phyloP scores from a whole-genome alignment of 768 basidiomycete species.

The Boletellus emodensis region DNA sequence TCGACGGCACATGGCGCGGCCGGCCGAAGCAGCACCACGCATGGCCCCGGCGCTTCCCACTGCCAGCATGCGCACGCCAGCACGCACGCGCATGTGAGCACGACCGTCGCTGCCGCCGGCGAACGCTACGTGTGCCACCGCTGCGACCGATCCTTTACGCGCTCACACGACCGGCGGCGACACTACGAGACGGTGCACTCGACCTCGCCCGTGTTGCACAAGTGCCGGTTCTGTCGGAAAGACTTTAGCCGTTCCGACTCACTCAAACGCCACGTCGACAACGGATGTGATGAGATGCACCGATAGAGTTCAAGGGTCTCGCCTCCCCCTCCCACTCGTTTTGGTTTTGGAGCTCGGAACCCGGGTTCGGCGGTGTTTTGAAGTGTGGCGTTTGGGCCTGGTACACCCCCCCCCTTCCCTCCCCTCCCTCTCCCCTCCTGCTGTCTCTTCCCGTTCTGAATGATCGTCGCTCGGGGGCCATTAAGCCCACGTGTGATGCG shows the following conservation, averaged over 20 bases:
- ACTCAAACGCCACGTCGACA: conserved; percentile 77
- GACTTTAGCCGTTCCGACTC: conserved; percentile 78
- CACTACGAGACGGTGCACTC: conserved; percentile 78
- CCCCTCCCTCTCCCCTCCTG: too few species aligned
- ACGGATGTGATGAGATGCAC: conserved; percentile 69
- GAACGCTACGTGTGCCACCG: conserved; percentile 71
- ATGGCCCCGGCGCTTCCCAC: conserved; percentile 1
- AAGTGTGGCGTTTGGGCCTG: conserved; percentile 12
- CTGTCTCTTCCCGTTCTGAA: conserved; percentile 2
- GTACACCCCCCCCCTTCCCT: not conserved
- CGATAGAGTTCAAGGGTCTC: conserved; percentile 23
- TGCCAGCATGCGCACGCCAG: conserved; percentile 3
- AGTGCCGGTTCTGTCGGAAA: conserved; percentile 70
- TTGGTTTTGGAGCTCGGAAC: conserved; percentile 9
- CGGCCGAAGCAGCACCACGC: conserved; percentile 14
- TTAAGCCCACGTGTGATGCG: conserved; percentile 9
- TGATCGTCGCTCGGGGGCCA: conserved; percentile 17
- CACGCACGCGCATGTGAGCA: conserved; percentile 9
- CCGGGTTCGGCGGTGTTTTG: conserved; percentile 9
- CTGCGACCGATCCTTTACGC: conserved; percentile 77
- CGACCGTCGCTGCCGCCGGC: conserved; percentile 27
- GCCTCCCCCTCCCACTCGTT: not conserved
- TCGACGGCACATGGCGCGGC: conserved; percentile 14
- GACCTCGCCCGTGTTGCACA: conserved; percentile 58
- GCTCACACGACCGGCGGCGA: conserved; percentile 77